These are phyloP conservation scores for Alternaria solani DNA, from an alignment of 2,329 filamentous ascomycete species.

Conservation along the genomic window DNA sequence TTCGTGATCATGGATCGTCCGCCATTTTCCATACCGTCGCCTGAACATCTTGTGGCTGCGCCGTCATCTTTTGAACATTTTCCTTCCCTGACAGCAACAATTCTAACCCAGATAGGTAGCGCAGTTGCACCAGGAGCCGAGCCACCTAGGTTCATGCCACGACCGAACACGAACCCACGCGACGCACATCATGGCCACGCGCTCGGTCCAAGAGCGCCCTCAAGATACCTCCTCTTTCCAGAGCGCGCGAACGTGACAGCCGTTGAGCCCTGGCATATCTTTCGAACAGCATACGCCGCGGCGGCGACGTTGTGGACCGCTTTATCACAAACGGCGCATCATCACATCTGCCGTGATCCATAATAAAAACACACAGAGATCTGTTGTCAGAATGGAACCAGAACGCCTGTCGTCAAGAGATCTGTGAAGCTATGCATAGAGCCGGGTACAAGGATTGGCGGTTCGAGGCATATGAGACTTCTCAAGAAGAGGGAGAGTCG, in stretches of 20 bases:
- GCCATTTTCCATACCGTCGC: neutral
- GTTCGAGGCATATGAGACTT: constrained; percentile 18
- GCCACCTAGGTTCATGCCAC: neutral
- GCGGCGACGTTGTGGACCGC: constrained; percentile 31
- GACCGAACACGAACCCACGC: neutral
- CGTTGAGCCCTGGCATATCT: constrained; percentile 34
- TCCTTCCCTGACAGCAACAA: neutral
- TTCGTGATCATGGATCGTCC: neutral
- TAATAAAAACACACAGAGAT: constrained; percentile 27
- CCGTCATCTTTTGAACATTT: neutral
- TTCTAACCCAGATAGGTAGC: neutral
- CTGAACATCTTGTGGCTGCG: neutral
- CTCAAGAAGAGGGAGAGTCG: constrained; percentile 4
- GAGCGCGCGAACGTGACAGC: constrained; percentile 28
- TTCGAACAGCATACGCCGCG: constrained; percentile 29
- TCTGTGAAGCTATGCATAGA: constrained; percentile 30
- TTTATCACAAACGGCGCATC: constrained; percentile 32
- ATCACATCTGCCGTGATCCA: constrained; percentile 15
- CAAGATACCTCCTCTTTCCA: constrained; percentile 27
- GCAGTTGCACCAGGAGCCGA: neutral
- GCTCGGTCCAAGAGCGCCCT: constrained; percentile 18
- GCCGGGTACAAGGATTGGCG: constrained; percentile 31
- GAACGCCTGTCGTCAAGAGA: constrained; percentile 19
- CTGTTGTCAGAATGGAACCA: constrained; percentile 15
- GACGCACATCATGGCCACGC: neutral